phyloP scores from a whole-genome alignment of 495 filamentous ascomycete species.

The Opeltia flavorubescens region DNA sequence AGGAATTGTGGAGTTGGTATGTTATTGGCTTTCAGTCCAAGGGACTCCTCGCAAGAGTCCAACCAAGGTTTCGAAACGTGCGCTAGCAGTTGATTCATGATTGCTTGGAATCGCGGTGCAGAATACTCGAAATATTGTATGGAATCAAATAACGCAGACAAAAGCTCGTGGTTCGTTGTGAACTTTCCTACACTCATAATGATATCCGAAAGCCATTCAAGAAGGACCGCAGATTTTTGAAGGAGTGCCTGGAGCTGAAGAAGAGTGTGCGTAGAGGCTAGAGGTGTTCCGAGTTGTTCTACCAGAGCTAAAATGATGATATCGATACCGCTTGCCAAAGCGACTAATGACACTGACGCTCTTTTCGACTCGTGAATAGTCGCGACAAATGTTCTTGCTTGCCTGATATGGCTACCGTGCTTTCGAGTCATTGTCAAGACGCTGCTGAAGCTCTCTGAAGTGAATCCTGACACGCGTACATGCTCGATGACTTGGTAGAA shows the following conservation, averaged over 20 bases:
- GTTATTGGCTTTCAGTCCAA: constrained; percentile 54
- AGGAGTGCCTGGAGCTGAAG: constrained; percentile 61
- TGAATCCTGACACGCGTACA: constrained; percentile 57
- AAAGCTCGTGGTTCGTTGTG: constrained; percentile 51
- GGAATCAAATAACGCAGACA: constrained; percentile 52
- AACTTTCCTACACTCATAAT: constrained; percentile 37
- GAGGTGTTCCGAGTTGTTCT: constrained; percentile 33
- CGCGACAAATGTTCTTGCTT: constrained; percentile 40
- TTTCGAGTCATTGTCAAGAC: constrained; percentile 42
- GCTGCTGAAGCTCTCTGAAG: constrained; percentile 37
- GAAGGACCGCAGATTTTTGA: constrained; percentile 43
- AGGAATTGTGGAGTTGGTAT: too few species aligned
- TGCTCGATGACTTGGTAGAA: constrained; percentile 44
- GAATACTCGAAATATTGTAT: constrained; percentile 50
- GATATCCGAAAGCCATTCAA: constrained; percentile 47
- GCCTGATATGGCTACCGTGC: constrained; percentile 43
- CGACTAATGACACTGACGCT: constrained; percentile 38
- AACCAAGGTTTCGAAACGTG: constrained; percentile 55
- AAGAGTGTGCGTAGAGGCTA: constrained; percentile 28
- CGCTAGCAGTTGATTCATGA: constrained; percentile 52
- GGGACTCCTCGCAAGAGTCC: constrained; percentile 58
- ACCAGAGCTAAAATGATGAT: constrained; percentile 41
- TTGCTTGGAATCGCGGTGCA: constrained; percentile 42
- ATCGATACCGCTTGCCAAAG: constrained; percentile 46
- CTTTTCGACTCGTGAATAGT: constrained; percentile 15